These are phyloP conservation scores for Tylopilus sp. DNA, from an alignment of 768 basidiomycete genomes.

Conservation along the genomic window DNA sequence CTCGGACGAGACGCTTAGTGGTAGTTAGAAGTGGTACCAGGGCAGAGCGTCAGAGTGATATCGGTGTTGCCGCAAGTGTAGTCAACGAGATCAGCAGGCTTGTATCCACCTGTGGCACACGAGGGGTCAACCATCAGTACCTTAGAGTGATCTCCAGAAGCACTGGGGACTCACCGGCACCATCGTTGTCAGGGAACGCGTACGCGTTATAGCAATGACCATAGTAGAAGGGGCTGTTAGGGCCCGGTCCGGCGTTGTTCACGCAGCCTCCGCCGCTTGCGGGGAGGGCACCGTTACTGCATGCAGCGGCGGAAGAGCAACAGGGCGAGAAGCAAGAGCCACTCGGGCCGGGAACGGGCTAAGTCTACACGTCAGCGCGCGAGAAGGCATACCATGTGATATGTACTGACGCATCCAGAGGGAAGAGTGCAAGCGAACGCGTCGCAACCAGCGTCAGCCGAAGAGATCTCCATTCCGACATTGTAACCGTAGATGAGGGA, in stretches of 20 bases:
- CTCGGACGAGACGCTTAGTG: background rate
- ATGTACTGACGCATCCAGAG: slow-evolving; percentile 29
- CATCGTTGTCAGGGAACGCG: slow-evolving; percentile 33
- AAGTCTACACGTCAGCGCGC: background rate
- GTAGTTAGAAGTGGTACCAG: slow-evolving; percentile 20
- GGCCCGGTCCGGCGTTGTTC: slow-evolving; percentile 28
- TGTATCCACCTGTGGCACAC: slow-evolving; percentile 17
- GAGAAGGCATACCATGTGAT: background rate
- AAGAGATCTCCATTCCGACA: slow-evolving; percentile 34
- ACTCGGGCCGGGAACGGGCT: slow-evolving; percentile 30
- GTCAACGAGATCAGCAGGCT: slow-evolving; percentile 28
- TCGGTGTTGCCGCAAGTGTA: slow-evolving; percentile 27
- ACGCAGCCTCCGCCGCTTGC: slow-evolving; percentile 25
- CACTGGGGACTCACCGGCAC: slow-evolving; percentile 17
- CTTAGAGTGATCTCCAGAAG: background rate
- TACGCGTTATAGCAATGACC: slow-evolving; percentile 28
- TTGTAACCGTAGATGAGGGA: slow-evolving; percentile 34
- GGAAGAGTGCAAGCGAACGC: slow-evolving; percentile 29
- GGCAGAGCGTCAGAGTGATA: slow-evolving; percentile 31
- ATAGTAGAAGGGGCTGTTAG: slow-evolving; percentile 30
- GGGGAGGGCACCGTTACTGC: slow-evolving; percentile 28
- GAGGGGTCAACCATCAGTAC: background rate
- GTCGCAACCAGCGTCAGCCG: slow-evolving; percentile 23
- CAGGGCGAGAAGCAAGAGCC: slow-evolving; percentile 28
- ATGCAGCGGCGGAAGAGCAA: slow-evolving; percentile 28